Evolutionary conservation across 2,329 filamentous ascomycete genomes (phyloP).

Genomic region (Trichophyton benhamiae): DNA sequence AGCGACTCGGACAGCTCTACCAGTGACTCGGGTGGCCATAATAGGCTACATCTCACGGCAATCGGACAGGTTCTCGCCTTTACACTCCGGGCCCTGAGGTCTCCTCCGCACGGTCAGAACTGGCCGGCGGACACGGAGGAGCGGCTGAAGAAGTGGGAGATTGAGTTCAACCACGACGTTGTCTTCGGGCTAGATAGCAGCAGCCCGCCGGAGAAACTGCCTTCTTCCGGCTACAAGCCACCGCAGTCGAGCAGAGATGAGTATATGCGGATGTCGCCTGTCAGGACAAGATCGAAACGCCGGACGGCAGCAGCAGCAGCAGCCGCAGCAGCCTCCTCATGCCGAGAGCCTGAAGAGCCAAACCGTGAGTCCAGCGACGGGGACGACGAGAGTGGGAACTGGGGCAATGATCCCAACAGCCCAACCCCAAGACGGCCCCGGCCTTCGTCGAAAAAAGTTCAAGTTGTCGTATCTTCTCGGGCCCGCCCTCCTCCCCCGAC

Average conservation of each 20-base stretch:
- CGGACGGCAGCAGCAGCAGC: not conserved
- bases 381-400: not conserved
- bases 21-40: not conserved
- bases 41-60: slow-evolving; percentile 20
- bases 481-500: not conserved
- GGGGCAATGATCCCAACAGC: slow-evolving; percentile 10
- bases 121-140: slow-evolving; percentile 13
- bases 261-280: slow-evolving; percentile 5
- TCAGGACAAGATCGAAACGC: slow-evolving; percentile 4
- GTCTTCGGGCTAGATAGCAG: slow-evolving; percentile 12
- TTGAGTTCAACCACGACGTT: slow-evolving; percentile 7
- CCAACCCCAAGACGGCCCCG: slow-evolving; percentile 6
- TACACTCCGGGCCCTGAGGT: slow-evolving; percentile 19
- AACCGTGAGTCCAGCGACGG: not conserved
- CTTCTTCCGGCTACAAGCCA: not conserved
- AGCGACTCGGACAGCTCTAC: no score
- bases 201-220: not conserved
- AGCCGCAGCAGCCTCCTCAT: no score
- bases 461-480: slow-evolving; percentile 1
- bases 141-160: slow-evolving; percentile 16
- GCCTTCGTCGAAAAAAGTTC: slow-evolving; percentile 7
- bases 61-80: slow-evolving; percentile 24
- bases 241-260: not conserved
- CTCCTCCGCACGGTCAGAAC: slow-evolving; percentile 9
- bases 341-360: no score